These are phyloP conservation scores for Rhynchosporium secalis DNA, from an alignment of 2,329 filamentous ascomycete genomes.

Conservation along the genomic window DNA sequence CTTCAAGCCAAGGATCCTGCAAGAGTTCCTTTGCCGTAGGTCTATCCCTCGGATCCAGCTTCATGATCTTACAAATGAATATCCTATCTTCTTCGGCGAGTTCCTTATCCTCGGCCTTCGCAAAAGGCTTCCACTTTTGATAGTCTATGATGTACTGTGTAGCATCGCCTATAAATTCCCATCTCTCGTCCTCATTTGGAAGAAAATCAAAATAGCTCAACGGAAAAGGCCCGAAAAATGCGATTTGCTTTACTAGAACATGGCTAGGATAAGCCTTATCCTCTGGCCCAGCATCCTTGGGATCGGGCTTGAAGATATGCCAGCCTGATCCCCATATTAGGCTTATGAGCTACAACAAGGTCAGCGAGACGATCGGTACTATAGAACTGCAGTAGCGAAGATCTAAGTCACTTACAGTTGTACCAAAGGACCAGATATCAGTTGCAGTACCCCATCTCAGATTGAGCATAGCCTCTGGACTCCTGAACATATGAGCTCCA, in stretches of 20 bases:
- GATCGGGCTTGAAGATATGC: conserved; percentile 31
- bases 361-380: conserved; percentile 12
- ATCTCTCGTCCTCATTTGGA: conserved; percentile 25
- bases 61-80: conserved; percentile 12
- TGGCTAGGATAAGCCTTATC: conserved; percentile 26
- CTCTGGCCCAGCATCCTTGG: conserved; percentile 27
- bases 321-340: conserved; percentile 27
- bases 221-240: conserved; percentile 26
- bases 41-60: conserved; percentile 32
- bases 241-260: conserved; percentile 26
- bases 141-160: conserved; percentile 26
- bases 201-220: conserved; percentile 26
- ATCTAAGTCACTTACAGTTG: conserved; percentile 22
- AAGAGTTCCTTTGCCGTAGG: conserved; percentile 33
- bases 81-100: conserved; percentile 26
- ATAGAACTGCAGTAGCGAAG: not conserved
- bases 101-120: conserved; percentile 22
- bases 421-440: conserved; percentile 33
- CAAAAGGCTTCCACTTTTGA: conserved; percentile 25
- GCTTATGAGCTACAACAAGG: conserved; percentile 26
- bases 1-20: conserved; percentile 23
- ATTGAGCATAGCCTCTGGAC: conserved; percentile 29
- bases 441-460: conserved; percentile 31
- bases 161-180: conserved; percentile 23
- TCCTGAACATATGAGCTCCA: conserved; percentile 27